phyloP scores from a whole-genome alignment of 148 eudicot species.

The Amaranthus cruentus region DNA sequence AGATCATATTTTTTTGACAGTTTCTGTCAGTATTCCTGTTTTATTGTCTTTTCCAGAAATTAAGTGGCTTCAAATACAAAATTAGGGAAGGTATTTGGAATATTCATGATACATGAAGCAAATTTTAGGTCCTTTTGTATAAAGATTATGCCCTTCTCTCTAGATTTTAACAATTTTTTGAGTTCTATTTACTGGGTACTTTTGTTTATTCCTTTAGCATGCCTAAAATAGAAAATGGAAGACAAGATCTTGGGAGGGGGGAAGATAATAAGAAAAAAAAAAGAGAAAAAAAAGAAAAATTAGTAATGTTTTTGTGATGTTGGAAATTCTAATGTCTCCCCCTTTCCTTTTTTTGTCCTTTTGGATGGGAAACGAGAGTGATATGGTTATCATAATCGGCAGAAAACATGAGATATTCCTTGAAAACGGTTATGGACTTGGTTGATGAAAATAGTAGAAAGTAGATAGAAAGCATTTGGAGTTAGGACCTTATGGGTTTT shows the following conservation, averaged over 20 bases:
- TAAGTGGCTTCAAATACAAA: constrained; percentile 5
- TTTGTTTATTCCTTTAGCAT: background rate
- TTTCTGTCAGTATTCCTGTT: constrained; percentile 21
- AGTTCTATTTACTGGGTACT: background rate
- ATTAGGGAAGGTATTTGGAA: background rate
- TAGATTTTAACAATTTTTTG: background rate
- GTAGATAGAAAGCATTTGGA: background rate
- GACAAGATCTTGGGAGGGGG: background rate
- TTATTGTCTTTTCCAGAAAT: background rate
- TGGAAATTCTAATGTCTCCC: background rate
- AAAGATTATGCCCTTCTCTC: too few species aligned
- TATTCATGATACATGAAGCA: background rate
- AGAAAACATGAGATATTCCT: too few species aligned
- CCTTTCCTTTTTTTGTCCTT: background rate
- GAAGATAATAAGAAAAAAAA: background rate
- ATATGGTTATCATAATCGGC: background rate
- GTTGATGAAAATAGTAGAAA: background rate
- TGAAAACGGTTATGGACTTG: background rate
- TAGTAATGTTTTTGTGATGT: background rate
- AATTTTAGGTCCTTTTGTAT: background rate
- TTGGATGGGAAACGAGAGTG: background rate
- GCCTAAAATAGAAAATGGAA: background rate
- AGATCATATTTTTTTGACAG: background rate
- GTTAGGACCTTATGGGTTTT: too few species aligned
- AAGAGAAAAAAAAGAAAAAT: background rate